phyloP scores from a whole-genome alignment of 2,329 filamentous ascomycete species.

The Trichoderma hamatum region DNA sequence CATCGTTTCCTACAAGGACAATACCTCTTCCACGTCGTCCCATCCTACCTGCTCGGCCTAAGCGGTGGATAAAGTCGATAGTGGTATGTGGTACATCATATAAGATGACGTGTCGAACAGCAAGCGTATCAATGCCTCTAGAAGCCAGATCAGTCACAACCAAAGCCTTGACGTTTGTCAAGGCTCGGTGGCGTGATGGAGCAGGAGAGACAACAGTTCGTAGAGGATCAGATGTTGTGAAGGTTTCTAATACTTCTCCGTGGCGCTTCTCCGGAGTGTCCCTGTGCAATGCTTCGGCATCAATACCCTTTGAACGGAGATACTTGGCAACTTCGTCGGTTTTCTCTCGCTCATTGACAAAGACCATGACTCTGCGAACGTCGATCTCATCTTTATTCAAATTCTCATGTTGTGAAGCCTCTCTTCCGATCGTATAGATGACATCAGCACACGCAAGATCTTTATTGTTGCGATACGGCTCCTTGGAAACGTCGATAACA shows the following conservation, averaged over 20 bases:
- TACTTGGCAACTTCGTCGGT: conserved; percentile 80
- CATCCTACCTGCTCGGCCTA: conserved; percentile 91
- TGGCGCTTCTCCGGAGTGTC: conserved; percentile 80
- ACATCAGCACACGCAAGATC: conserved; percentile 90
- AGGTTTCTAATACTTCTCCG: conserved; percentile 73
- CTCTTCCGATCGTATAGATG: conserved; percentile 90
- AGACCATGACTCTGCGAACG: conserved; percentile 86
- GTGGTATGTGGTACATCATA: conserved; percentile 98
- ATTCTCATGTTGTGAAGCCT: conserved; percentile 63
- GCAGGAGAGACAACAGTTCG: conserved; percentile 37
- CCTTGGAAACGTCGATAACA: conserved; percentile 86
- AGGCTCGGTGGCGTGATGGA: conserved; percentile 49
- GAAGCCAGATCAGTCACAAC: conserved; percentile 94
- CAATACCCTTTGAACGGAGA: conserved; percentile 81
- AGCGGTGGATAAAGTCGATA: conserved; percentile 96
- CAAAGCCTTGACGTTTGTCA: conserved; percentile 83
- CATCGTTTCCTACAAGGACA: conserved; percentile 86
- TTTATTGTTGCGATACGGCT: conserved; percentile 94
- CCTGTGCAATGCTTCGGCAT: conserved; percentile 81
- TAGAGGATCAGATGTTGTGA: conserved; percentile 60
- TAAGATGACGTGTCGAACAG: conserved; percentile 86
- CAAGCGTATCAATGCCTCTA: conserved; percentile 89
- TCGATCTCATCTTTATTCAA: conserved; percentile 59
- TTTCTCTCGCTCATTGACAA: conserved; percentile 94
- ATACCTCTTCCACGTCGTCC: conserved; percentile 85